phyloP scores from a whole-genome alignment of 345 rosid species.

The Eucalyptus dawsonii region DNA sequence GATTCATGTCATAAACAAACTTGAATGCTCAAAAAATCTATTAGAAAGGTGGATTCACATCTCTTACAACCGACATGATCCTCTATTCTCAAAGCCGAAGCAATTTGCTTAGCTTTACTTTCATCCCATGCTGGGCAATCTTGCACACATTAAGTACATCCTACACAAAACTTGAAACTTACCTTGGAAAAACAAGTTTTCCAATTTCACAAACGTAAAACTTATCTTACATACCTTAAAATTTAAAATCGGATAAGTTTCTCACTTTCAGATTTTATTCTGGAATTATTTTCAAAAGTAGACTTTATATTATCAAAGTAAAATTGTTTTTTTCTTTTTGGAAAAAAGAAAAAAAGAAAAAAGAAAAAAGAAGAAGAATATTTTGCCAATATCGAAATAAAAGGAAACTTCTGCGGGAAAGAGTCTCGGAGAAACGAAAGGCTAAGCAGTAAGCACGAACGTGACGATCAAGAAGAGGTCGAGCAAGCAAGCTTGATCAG shows the following conservation, averaged over 20 bases:
- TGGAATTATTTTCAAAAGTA: too few species aligned
- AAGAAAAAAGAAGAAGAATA: too few species aligned
- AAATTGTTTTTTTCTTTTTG: not conserved
- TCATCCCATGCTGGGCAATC: accelerated
- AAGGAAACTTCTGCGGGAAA: not conserved
- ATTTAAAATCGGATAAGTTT: too few species aligned
- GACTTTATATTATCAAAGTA: not conserved
- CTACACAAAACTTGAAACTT: too few species aligned
- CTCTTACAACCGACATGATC: accelerated
- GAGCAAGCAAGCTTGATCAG: not conserved
- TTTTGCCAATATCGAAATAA: not conserved
- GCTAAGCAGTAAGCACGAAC: not conserved
- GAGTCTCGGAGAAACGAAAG: not conserved
- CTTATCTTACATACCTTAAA: too few species aligned
- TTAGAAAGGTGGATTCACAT: accelerated
- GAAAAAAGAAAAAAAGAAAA: too few species aligned
- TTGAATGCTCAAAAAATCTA: accelerated
- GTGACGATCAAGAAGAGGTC: not conserved
- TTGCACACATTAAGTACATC: too few species aligned
- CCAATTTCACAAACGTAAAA: too few species aligned
- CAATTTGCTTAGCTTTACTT: not conserved
- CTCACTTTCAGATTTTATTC: too few species aligned
- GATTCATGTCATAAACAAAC: not conserved
- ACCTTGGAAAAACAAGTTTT: too few species aligned
- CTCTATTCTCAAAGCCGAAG: accelerated